Base-by-base conservation (phyloP, 768 basidiomycete species). In the Naganishia vaughanmartiniae region DNA sequence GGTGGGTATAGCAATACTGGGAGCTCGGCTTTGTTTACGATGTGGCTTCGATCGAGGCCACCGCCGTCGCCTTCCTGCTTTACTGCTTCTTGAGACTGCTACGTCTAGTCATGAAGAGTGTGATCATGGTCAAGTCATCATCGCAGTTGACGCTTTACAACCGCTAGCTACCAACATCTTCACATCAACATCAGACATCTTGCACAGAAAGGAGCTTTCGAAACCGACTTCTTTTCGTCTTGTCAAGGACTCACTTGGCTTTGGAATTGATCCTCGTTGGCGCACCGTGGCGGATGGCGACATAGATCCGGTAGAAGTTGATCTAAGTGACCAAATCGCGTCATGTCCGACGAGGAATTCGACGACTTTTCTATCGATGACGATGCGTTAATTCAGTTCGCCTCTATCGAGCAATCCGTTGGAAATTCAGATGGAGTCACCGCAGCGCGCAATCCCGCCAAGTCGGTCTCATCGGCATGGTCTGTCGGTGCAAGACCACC, bases 331-430 rank as follows among this genome's bases (percentile, higher is more conserved):
- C 42, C 17, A 63, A 1, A n/a, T 26, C 17, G n/a, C 60, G 30
- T 17, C 39, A 63, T 63, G 60, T 63, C 60, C 1, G 60, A 63
- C 19, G 60, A 31, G 24, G 60, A 63, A 26, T 63, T 63, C 17
- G 60, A 63, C 26, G 60, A 63, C 26, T 63, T 63, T 30, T 63
- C 60, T n/a, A 63, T 63, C 28, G 60, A 63, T 42, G 39, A 45
- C 15, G 60, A 42, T 19, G 60, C 60, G 1, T 63, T 63, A 26
- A 42, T 14, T 28, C 60, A 63, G 28, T 26, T 63, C 60, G 60
- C 36, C 39, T 63, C 60, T 15, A 42, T 63, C 39, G 60, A 63
- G 39, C 60, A 63, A 30, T 42, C 57, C 24, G 34, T 12, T 21
- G 57, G 33, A 34, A 30, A 42, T 21, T 12, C 39, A 45, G 10